A percentile compares a stretch with the other conserved stretches of the same genome.
Evolutionary conservation across 495 filamentous ascomycete genomes (phyloP).

Genomic region (Aspergillus panamensis): DNA sequence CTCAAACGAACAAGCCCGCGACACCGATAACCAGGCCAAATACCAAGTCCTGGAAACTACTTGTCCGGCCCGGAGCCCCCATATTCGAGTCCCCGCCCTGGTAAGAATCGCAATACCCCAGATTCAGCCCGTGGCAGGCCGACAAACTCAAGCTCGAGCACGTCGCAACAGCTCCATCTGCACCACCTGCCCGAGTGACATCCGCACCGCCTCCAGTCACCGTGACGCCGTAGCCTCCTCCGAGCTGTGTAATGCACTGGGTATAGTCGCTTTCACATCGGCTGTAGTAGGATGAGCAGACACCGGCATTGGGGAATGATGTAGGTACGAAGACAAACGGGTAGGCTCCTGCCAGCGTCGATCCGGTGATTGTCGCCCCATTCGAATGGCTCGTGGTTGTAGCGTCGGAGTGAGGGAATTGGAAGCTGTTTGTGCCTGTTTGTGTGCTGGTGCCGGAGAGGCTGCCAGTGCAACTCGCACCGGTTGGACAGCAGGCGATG

Average conservation of each 20-base stretch:
- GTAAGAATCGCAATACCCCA: constrained; percentile 50
- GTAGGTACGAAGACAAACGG: constrained; percentile 67
- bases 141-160: constrained; percentile 60
- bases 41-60: constrained; percentile 41
- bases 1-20: constrained; percentile 45
- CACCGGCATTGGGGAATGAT: constrained; percentile 56
- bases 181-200: constrained; percentile 62
- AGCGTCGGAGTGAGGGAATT: constrained; percentile 35
- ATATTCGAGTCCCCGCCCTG: constrained; percentile 33
- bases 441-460: constrained; percentile 34
- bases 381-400: constrained; percentile 29
- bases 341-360: constrained; percentile 48
- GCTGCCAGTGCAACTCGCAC: constrained; percentile 60
- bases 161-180: constrained; percentile 54
- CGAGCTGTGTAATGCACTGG: constrained; percentile 58
- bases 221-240: constrained; percentile 46
- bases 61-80: constrained; percentile 24
- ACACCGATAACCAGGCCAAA: constrained; percentile 42
- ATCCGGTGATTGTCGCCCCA: constrained; percentile 42
- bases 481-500: constrained; percentile 63
- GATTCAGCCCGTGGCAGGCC: constrained; percentile 58
- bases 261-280: constrained; percentile 62
- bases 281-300: constrained; percentile 64
- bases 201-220: constrained; percentile 43
- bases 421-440: constrained; percentile 30